A percentile compares a stretch with the other conserved stretches of the same genome.
These are phyloP conservation scores for Hypoxylon fragiforme DNA, from an alignment of 495 filamentous ascomycete species.

Conservation along the genomic window DNA sequence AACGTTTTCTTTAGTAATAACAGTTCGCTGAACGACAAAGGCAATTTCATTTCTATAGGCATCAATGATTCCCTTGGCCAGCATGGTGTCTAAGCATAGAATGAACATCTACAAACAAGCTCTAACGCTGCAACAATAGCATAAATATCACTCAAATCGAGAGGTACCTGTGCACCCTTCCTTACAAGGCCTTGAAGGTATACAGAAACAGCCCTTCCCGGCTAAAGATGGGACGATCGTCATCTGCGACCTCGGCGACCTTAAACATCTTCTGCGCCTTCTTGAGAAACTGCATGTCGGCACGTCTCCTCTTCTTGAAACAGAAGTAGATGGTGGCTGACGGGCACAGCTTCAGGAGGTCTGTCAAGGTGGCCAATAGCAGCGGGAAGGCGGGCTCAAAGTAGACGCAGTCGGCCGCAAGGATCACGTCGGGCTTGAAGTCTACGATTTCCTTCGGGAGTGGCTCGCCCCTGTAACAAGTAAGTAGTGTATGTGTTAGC, in stretches of 20 bases:
- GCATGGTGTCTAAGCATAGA: not conserved
- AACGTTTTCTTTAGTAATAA: not conserved
- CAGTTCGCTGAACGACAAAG: too few species aligned
- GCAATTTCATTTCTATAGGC: too few species aligned
- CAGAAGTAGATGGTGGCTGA: constrained; percentile 84
- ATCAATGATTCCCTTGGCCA: not conserved
- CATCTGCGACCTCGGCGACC: constrained; percentile 65
- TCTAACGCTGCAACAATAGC: not conserved
- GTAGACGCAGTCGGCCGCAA: constrained; percentile 97
- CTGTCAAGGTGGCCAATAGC: constrained; percentile 74
- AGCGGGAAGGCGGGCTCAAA: constrained; percentile 94
- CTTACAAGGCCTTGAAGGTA: constrained; percentile 45
- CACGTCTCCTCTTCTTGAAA: constrained; percentile 84
- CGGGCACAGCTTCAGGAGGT: constrained; percentile 56
- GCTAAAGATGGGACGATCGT: constrained; percentile 60
- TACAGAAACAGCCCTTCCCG: constrained; percentile 68
- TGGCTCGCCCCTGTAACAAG: constrained; percentile 55
- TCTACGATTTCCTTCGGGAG: constrained; percentile 49
- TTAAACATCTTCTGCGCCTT: constrained; percentile 64
- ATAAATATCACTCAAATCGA: not conserved
- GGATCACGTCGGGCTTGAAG: constrained; percentile 70
- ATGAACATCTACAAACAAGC: not conserved
- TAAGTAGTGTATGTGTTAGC: constrained; percentile 8
- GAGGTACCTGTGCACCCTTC: too few species aligned
- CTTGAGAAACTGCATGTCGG: constrained; percentile 73